phyloP scores from a whole-genome alignment of 2,329 filamentous ascomycete species.

The Penicillium sp. region DNA sequence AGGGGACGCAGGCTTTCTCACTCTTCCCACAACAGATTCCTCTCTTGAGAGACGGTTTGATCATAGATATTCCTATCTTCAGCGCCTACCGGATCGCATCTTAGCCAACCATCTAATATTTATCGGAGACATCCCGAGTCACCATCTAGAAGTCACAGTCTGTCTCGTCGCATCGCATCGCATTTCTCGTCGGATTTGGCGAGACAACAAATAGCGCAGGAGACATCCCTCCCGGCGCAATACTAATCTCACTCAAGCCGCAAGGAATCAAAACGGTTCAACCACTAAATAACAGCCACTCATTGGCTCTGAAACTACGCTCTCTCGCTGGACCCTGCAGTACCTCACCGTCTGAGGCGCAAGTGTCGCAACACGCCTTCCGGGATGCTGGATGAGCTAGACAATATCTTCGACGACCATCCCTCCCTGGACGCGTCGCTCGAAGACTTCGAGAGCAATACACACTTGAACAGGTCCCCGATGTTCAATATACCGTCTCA shows the following conservation, averaged over 20 bases:
- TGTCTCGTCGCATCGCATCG: slow-evolving; percentile 16
- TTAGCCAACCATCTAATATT: slow-evolving; percentile 3
- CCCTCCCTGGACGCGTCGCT: slow-evolving; percentile 58
- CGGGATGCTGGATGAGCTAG: slow-evolving; percentile 47
- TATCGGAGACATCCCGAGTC: slow-evolving; percentile 2
- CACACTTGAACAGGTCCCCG: slow-evolving; percentile 47
- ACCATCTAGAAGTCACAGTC: slow-evolving; percentile 1
- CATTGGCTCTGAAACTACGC: slow-evolving; percentile 15
- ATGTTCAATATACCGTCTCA: slow-evolving; percentile 55
- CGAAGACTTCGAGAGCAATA: slow-evolving; percentile 59
- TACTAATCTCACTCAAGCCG: slow-evolving; percentile 16
- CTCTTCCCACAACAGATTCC: slow-evolving; percentile 14
- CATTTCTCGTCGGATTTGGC: slow-evolving; percentile 22
- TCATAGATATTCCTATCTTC: slow-evolving; percentile 9
- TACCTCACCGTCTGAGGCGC: slow-evolving; percentile 23
- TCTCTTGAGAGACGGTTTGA: slow-evolving; percentile 19
- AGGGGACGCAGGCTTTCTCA: slow-evolving; percentile 15
- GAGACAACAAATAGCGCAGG: slow-evolving; percentile 17
- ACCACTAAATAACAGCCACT: slow-evolving; percentile 8
- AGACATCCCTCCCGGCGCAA: slow-evolving; percentile 12
- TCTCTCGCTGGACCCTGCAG: slow-evolving; percentile 19
- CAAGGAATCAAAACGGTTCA: slow-evolving; percentile 5
- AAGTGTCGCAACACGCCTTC: slow-evolving; percentile 32
- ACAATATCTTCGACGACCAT: slow-evolving; percentile 55
- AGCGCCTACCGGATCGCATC: slow-evolving; percentile 4